Percentiles rank a stretch among this genome's conserved stretches.
These are phyloP conservation scores for Moesziomyces sp. DNA, from an alignment of 1,284 basidiomycete species.

Conservation along the genomic window DNA sequence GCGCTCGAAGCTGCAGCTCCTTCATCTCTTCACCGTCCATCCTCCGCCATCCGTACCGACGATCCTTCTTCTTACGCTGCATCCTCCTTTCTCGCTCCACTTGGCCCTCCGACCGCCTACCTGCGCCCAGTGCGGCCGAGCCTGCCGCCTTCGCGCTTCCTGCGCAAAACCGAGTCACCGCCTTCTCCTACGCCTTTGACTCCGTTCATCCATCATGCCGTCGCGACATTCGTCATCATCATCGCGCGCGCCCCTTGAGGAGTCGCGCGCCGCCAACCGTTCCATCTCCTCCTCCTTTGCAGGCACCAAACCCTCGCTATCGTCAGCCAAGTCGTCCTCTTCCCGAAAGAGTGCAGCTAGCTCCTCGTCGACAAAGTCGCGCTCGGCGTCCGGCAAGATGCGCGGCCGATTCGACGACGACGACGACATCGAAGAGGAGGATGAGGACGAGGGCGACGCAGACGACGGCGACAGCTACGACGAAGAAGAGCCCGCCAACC, in stretches of 20 bases:
- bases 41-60: neutral
- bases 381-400: conserved; percentile 37
- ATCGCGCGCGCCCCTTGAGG: conserved; percentile 37
- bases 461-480: conserved; percentile 32
- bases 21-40: neutral
- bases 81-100: conserved; percentile 1
- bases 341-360: conserved; percentile 20
- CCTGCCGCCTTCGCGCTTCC: conserved; percentile 10
- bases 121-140: conserved; percentile 10
- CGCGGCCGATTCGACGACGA: conserved; percentile 47
- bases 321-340: conserved; percentile 15
- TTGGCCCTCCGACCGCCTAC: neutral
- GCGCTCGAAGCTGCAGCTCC: neutral
- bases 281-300: conserved; percentile 49
- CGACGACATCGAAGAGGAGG: conserved; percentile 40
- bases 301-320: conserved; percentile 44
- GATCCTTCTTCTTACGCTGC: too few species aligned
- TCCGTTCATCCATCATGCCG: conserved; percentile 19
- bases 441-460: conserved; percentile 16
- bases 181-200: too few species aligned
- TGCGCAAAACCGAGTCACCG: neutral
- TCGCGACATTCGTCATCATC: conserved; percentile 32
- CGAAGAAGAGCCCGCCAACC: conserved; percentile 21
- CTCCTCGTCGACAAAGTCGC: conserved; percentile 20
- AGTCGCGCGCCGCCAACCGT: conserved; percentile 39